Conservation (phyloP, 2,329 filamentous ascomycete genomes). For the Aspergillus novofumigatus region DNA sequence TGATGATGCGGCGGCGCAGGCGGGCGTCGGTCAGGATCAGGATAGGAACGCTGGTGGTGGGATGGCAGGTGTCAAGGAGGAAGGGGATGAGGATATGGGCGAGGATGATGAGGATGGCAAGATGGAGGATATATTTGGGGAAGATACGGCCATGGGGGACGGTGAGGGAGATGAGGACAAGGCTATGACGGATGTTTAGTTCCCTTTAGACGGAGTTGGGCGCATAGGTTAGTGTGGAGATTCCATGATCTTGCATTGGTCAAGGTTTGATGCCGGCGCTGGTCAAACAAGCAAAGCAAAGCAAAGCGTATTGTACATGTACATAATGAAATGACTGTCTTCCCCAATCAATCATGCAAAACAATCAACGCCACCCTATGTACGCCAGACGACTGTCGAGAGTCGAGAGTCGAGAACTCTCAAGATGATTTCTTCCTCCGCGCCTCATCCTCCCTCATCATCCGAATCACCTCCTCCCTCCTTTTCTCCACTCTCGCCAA, state of each 20-base stretch:
- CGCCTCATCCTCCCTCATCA: constrained; percentile 39
- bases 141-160: constrained; percentile 37
- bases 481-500: constrained; percentile 40
- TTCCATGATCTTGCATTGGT: background rate
- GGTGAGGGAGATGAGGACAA: constrained; percentile 34
- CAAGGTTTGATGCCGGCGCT: background rate
- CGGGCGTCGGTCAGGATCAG: constrained; percentile 24
- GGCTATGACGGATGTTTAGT: constrained; percentile 41
- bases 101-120: constrained; percentile 43
- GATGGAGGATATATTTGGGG: constrained; percentile 48
- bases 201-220: constrained; percentile 1
- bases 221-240: background rate
- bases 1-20: constrained; percentile 26
- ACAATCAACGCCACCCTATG: background rate
- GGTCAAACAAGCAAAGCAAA: background rate
- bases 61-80: constrained; percentile 28
- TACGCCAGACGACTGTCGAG: background rate
- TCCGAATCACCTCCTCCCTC: constrained; percentile 38
- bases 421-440: constrained; percentile 6
- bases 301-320: constrained; percentile 12
- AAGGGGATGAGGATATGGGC: constrained; percentile 30
- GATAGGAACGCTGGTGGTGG: constrained; percentile 18
- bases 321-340: constrained; percentile 7
- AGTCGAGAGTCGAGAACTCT: background rate
- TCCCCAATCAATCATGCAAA: background rate